Evolutionary conservation across 768 basidiomycete genomes (phyloP).

Genomic region (Porpolomopsis calyptriformis): DNA sequence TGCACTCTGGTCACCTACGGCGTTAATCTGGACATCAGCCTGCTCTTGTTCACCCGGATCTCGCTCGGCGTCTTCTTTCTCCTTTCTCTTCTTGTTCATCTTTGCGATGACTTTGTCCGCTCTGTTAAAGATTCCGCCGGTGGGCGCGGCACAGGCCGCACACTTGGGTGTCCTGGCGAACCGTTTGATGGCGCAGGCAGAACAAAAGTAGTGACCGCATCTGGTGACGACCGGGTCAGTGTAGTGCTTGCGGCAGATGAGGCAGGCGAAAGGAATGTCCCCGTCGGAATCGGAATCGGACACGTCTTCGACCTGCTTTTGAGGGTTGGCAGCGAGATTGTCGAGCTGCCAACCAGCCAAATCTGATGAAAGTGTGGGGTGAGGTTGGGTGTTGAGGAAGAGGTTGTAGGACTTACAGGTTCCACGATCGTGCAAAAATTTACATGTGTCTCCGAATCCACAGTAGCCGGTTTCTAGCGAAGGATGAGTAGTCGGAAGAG

Average conservation of each 20-base stretch:
- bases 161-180: constrained; percentile 94
- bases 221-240: constrained; percentile 93
- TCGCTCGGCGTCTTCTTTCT: constrained; percentile 42
- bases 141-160: constrained; percentile 85
- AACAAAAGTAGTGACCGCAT: constrained; percentile 96
- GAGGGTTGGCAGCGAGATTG: constrained; percentile 74
- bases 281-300: constrained; percentile 65
- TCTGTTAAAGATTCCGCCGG: constrained; percentile 93
- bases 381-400: constrained; percentile 6
- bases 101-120: constrained; percentile 89
- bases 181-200: constrained; percentile 88
- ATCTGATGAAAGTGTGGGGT: constrained; percentile 36
- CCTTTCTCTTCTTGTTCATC: constrained; percentile 61
- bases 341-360: constrained; percentile 99
- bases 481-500: constrained; percentile 8
- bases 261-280: constrained; percentile 96
- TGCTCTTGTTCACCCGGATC: constrained; percentile 30
- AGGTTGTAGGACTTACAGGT: constrained; percentile 51
- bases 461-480: constrained; percentile 90
- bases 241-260: constrained; percentile 91
- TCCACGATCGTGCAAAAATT: constrained; percentile 96
- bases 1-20: constrained; percentile 29
- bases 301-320: constrained; percentile 48
- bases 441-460: constrained; percentile 98
- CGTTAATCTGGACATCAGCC: constrained; percentile 50